Evolutionary conservation across 2,329 filamentous ascomycete genomes (phyloP).

Genomic region (Botrytis byssoidea): DNA sequence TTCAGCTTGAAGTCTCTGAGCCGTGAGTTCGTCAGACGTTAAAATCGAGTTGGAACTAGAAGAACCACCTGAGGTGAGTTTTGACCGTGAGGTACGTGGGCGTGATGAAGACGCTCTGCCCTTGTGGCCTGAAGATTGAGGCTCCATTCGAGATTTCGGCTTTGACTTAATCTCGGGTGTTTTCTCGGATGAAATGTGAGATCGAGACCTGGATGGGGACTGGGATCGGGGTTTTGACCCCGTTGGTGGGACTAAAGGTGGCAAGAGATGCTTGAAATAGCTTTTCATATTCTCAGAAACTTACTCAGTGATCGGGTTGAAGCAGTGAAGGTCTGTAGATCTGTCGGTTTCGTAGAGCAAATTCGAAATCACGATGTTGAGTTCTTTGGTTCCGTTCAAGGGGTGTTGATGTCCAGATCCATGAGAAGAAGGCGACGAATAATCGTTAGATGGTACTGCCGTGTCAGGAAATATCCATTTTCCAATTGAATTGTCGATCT

Average conservation of each 20-base stretch:
- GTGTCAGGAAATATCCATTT: constrained; percentile 17
- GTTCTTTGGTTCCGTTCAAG: constrained; percentile 1
- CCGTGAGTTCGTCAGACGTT: constrained; percentile 14
- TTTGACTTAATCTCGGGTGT: not conserved
- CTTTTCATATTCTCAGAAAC: constrained; percentile 11
- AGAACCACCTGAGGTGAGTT: not conserved
- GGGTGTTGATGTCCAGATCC: not conserved
- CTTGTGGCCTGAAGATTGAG: not conserved
- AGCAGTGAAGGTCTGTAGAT: not conserved
- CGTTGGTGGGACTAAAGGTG: not conserved
- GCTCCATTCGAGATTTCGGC: not conserved
- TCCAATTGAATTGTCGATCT: constrained; percentile 1
- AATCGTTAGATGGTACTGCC: constrained; percentile 1
- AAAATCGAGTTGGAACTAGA: not conserved
- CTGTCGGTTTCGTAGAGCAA: constrained; percentile 1
- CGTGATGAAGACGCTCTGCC: not conserved
- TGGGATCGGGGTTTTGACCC: not conserved
- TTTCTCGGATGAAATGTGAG: not conserved
- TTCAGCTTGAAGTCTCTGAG: constrained; percentile 17
- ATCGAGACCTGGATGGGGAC: not conserved
- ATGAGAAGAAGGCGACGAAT: constrained; percentile 1
- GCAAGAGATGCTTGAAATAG: constrained; percentile 16
- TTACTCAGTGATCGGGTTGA: not conserved
- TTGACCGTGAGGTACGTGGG: not conserved
- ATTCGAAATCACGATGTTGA: not conserved